Base-by-base conservation (phyloP, 2,329 filamentous ascomycete species). In the Corynespora cassiicola region DNA sequence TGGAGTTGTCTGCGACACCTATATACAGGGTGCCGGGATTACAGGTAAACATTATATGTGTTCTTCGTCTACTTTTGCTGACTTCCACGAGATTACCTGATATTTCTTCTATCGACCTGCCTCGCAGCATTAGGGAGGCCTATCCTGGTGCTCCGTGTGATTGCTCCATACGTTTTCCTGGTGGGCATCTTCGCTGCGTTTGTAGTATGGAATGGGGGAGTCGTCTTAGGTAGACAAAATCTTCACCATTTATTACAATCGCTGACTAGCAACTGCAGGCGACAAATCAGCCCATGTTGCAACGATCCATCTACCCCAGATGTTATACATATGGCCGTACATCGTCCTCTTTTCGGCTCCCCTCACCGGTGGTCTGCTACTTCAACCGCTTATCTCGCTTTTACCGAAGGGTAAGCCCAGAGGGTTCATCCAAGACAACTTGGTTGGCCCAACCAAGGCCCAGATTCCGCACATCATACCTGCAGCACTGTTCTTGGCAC, bases 241-340 rank as follows among this genome's bases (percentile, higher is more conserved):
- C 8, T 8, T 17, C 19, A 12, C 16, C 21, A n/a, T 11, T 16
- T 8, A 32, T 18, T 34, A n/a, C 21, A 11, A 34, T 16, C 14
- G 9, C n/a, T 12, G 6, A 14, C 5, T 21, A 27, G 9, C 19
- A 5, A 22, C 47, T 65, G 12, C 39, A 90, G 88, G 91, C 23
- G 94, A 99, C 70, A 97, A 96, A 71, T 86, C 88, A 17, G 96
- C 96, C 61, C 94, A 99, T 60, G 78, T 94, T 20, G 90, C 91
- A 1, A 94, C 90, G 1, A 73, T 97, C 9, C 92, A 99, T 61
- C 72, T 94, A 5, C 80, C 92, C 0, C 94, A 99, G 69, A 88
- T 99, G 81, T 84, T 97, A 12, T 99, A 99, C 61, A 85, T 97
- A 52, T 96, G 90, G 87, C 86, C 91, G 0, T 87, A 95, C 47